These are phyloP conservation scores for Phylloboletellus chloephorus DNA, from an alignment of 1,284 basidiomycete species.

Conservation along the genomic window DNA sequence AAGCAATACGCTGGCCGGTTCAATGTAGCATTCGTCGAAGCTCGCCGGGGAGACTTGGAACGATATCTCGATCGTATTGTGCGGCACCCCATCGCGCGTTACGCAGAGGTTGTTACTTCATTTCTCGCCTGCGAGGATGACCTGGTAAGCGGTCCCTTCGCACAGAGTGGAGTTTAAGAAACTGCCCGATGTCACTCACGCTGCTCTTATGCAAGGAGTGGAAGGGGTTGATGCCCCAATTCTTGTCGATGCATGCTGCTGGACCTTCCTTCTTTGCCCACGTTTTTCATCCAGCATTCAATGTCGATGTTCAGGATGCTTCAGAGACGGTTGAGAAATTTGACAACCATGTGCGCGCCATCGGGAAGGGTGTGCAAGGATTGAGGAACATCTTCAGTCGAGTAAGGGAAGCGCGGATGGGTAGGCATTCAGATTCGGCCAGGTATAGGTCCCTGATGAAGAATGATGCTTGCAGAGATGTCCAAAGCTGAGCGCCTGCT, in stretches of 20 bases:
- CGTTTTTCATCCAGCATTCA: slow-evolving; percentile 81
- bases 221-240: slow-evolving; percentile 58
- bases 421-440: slow-evolving; percentile 36
- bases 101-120: slow-evolving; percentile 75
- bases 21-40: slow-evolving; percentile 77
- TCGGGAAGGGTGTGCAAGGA: slow-evolving; percentile 63
- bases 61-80: slow-evolving; percentile 68
- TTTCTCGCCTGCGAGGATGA: slow-evolving; percentile 76
- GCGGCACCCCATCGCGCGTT: slow-evolving; percentile 73
- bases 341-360: slow-evolving; percentile 55
- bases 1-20: slow-evolving; percentile 80
- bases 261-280: slow-evolving; percentile 71
- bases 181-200: slow-evolving; percentile 9
- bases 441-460: neutral
- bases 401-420: slow-evolving; percentile 60
- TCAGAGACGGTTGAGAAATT: slow-evolving; percentile 55
- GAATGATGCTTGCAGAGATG: slow-evolving; percentile 47
- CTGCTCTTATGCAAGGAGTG: slow-evolving; percentile 50
- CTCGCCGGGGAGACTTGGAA: slow-evolving; percentile 72
- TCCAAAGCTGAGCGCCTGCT: slow-evolving; percentile 66
- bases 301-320: slow-evolving; percentile 69
- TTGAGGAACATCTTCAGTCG: slow-evolving; percentile 57
- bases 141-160: slow-evolving; percentile 40
- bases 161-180: slow-evolving; percentile 2
- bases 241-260: slow-evolving; percentile 54